These are phyloP conservation scores for Talaromyces thailandensis DNA, from an alignment of 495 filamentous ascomycete genomes.

Conservation along the genomic window DNA sequence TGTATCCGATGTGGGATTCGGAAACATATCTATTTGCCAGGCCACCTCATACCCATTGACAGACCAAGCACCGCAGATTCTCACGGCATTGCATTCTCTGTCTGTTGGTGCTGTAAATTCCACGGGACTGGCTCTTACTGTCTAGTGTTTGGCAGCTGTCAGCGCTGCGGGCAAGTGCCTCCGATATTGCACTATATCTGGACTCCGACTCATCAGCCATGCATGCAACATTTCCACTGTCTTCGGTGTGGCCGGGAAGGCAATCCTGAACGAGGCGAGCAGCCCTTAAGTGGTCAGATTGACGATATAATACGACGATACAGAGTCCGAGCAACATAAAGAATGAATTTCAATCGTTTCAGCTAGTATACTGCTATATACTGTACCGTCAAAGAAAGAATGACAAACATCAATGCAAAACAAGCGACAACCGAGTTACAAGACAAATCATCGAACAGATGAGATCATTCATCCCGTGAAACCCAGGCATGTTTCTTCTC, in stretches of 20 bases:
- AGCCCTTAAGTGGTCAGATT: not conserved
- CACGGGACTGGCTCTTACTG: not conserved
- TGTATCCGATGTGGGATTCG: constrained; percentile 3
- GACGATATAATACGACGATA: constrained; percentile 1
- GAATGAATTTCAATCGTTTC: not conserved
- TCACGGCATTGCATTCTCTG: not conserved
- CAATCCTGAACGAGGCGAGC: not conserved
- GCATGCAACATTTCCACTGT: constrained; percentile 1
- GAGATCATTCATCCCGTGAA: not conserved
- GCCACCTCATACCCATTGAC: constrained; percentile 1
- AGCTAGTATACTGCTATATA: not conserved
- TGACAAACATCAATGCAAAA: not conserved
- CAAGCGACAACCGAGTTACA: not conserved
- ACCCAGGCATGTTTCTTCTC: constrained; percentile 3
- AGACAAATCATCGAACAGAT: not conserved
- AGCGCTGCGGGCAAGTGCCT: not conserved
- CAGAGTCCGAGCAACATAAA: not conserved
- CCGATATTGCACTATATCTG: constrained; percentile 1
- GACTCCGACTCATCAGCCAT: constrained; percentile 1
- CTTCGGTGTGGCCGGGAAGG: not conserved
- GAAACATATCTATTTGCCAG: constrained; percentile 1
- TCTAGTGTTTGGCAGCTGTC: constrained; percentile 4
- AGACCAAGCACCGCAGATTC: not conserved
- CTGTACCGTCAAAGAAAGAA: not conserved
- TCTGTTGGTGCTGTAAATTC: constrained; percentile 6